Evolutionary conservation across 495 filamentous ascomycete species (phyloP).

Genomic region (Hypoxylon intermedium): DNA sequence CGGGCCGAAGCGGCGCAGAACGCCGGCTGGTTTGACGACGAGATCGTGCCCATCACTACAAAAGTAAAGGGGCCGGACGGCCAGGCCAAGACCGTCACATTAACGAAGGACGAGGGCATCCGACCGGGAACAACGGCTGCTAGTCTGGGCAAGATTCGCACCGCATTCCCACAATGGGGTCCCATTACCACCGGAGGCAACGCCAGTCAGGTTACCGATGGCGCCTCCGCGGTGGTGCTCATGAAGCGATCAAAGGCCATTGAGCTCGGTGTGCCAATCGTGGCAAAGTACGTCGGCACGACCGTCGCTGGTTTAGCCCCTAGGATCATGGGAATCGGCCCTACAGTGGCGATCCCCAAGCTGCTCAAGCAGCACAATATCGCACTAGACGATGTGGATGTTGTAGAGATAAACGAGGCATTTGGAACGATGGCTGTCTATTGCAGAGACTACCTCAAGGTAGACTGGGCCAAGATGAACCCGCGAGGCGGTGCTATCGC

Average conservation of each 20-base stretch:
- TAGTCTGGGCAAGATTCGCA: slow-evolving; percentile 80
- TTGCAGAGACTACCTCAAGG: slow-evolving; percentile 76
- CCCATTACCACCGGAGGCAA: slow-evolving; percentile 93
- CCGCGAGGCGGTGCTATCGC: slow-evolving; percentile 81
- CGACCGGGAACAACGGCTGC: slow-evolving; percentile 89
- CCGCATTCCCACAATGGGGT: slow-evolving; percentile 90
- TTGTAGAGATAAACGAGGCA: slow-evolving; percentile 96
- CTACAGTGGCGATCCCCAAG: slow-evolving; percentile 93
- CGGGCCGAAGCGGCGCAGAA: slow-evolving; percentile 92
- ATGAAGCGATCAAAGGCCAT: slow-evolving; percentile 93
- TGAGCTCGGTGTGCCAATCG: slow-evolving; percentile 86
- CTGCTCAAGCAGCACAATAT: slow-evolving; percentile 81
- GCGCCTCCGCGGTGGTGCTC: slow-evolving; percentile 86
- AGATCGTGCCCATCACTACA: slow-evolving; percentile 87
- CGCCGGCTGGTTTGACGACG: slow-evolving; percentile 90
- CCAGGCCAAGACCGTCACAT: slow-evolving; percentile 74
- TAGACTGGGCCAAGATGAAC: slow-evolving; percentile 89
- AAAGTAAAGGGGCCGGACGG: slow-evolving; percentile 84
- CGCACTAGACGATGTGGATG: slow-evolving; percentile 80
- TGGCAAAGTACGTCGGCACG: slow-evolving; percentile 92
- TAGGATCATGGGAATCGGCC: slow-evolving; percentile 96
- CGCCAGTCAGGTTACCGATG: slow-evolving; percentile 93
- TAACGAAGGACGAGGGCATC: slow-evolving; percentile 87
- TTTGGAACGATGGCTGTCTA: slow-evolving; percentile 98
- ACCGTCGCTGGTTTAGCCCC: slow-evolving; percentile 90